Conservation (phyloP, 176 grass and related monocot species). For the Themeda triandra region DNA sequence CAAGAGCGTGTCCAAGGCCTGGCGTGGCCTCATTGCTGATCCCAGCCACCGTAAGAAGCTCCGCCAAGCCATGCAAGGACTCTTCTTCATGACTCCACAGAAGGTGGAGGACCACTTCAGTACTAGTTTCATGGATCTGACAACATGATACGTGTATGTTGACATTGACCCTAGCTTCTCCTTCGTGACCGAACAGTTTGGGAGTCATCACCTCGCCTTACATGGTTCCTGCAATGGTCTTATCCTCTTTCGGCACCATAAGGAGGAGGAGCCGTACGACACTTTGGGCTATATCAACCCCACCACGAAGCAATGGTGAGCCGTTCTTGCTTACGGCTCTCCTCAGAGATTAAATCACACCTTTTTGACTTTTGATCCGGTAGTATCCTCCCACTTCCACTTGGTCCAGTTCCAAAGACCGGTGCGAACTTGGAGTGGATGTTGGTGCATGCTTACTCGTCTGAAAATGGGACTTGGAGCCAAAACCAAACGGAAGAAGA, state of each 20-base stretch:
- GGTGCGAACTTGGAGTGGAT: too few species aligned
- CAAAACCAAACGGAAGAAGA: not conserved
- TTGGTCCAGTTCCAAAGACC: not conserved
- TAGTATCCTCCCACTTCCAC: not conserved
- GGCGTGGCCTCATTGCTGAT: too few species aligned
- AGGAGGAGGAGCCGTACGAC: accelerated
- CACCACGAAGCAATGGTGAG: not conserved
- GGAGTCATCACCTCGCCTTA: not conserved
- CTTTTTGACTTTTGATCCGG: not conserved
- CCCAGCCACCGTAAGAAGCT: too few species aligned
- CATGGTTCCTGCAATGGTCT: not conserved
- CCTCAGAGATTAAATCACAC: not conserved
- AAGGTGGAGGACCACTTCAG: too few species aligned
- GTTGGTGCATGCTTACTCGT: not conserved
- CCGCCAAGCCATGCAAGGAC: not conserved
- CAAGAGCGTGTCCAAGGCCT: too few species aligned
- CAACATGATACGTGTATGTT: too few species aligned
- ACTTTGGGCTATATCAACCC: not conserved
- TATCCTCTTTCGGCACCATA: not conserved
- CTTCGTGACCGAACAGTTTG: not conserved
- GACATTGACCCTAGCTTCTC: not conserved
- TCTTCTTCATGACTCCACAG: not conserved
- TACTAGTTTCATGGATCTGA: not conserved
- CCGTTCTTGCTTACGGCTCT: not conserved
- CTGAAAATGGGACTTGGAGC: not conserved